phyloP scores from a whole-genome alignment of 129 eudicot genomes.

The Chrysanthemum lavandulifolium region DNA sequence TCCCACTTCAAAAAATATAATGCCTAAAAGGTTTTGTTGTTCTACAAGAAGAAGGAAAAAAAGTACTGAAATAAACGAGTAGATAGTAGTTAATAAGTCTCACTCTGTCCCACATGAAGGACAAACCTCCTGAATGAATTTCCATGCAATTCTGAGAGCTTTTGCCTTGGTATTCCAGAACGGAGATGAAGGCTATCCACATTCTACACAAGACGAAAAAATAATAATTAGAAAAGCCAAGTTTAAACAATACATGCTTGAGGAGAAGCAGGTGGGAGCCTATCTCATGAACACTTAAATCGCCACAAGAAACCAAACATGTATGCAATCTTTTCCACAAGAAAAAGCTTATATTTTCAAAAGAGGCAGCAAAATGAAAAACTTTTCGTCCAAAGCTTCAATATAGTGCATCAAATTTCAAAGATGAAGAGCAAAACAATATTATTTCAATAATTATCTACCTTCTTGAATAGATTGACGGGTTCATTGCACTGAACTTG shows the following conservation, averaged over 20 bases:
- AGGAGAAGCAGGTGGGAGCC: slow-evolving; percentile 5
- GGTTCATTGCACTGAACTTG: background rate
- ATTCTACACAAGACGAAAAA: slow-evolving; percentile 43
- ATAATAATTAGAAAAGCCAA: background rate
- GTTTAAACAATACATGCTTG: background rate
- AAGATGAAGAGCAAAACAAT: background rate
- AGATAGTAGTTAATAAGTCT: slow-evolving; percentile 9
- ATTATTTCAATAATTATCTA: background rate
- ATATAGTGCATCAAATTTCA: background rate
- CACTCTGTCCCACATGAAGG: slow-evolving; percentile 77
- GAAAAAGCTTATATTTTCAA: background rate
- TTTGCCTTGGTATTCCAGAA: slow-evolving; percentile 83
- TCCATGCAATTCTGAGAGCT: slow-evolving; percentile 87
- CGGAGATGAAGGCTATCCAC: slow-evolving; percentile 92
- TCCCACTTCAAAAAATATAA: background rate
- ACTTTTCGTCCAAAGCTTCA: background rate
- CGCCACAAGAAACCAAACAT: background rate
- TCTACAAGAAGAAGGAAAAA: background rate
- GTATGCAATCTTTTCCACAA: background rate
- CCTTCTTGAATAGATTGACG: background rate
- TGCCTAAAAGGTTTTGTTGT: background rate
- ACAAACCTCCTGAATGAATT: slow-evolving; percentile 84
- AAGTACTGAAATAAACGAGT: background rate
- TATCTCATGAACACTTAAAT: background rate
- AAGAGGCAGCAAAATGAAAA: background rate